A percentile compares a stretch with the other conserved stretches of the same genome.
Conservation (phyloP, 257 asterid genomes). For the Plantago elongata region DNA sequence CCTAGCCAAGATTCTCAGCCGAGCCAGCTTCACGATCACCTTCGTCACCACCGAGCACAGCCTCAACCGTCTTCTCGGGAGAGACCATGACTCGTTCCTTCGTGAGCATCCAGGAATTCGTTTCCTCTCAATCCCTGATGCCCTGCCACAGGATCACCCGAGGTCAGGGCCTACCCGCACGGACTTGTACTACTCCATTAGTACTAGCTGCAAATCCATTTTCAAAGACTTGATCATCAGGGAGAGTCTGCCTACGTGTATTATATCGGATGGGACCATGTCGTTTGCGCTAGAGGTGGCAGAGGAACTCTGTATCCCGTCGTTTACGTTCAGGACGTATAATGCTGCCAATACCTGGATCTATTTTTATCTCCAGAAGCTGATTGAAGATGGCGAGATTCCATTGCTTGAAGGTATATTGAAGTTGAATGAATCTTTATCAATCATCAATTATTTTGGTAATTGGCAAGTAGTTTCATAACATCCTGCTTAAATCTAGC, state of each 20-base stretch:
- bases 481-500: too few species aligned
- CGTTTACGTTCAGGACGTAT: neutral
- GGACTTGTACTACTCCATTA: neutral
- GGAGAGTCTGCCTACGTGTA: neutral
- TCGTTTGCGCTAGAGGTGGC: neutral
- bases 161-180: neutral
- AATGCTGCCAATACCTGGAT: neutral
- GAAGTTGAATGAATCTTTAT: too few species aligned
- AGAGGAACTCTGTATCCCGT: neutral
- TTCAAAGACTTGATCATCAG: neutral
- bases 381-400: neutral
- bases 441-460: neutral
- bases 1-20: neutral
- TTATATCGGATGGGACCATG: neutral
- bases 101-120: neutral
- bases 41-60: neutral
- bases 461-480: neutral
- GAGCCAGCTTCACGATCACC: neutral
- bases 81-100: neutral
- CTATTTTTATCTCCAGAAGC: neutral
- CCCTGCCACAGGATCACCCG: neutral
- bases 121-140: neutral
- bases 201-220: neutral
- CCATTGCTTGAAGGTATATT: neutral
- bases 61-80: neutral